Evolutionary conservation across 1,284 basidiomycete species (phyloP).

Genomic region (Cryptococcus deneoformans): DNA sequence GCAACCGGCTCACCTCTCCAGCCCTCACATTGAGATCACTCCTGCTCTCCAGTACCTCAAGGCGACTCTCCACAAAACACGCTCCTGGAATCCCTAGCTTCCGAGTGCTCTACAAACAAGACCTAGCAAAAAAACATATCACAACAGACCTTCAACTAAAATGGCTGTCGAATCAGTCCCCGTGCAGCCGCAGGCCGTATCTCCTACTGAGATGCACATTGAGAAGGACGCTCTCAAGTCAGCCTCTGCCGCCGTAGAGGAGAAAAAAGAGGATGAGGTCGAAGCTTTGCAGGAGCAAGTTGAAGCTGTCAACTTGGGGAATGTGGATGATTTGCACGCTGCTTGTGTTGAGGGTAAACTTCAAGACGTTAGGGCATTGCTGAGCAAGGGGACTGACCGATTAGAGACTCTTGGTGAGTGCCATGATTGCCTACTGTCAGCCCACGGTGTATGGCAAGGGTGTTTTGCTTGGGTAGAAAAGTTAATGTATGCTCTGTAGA

Average conservation of each 20-base stretch:
- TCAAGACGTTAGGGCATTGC: slow-evolving; percentile 37
- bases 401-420: slow-evolving; percentile 45
- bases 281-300: slow-evolving; percentile 4
- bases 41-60: not conserved
- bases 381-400: slow-evolving; percentile 33
- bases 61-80: no score
- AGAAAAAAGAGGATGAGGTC: not conserved
- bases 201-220: not conserved
- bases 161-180: slow-evolving; percentile 15
- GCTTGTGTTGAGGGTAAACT: slow-evolving; percentile 42
- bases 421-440: not conserved
- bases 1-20: not conserved
- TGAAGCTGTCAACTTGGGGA: slow-evolving; percentile 1
- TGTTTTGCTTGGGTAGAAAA: not conserved
- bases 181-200: not conserved
- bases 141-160: not conserved
- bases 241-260: no score
- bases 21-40: not conserved
- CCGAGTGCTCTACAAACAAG: not conserved
- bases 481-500: not conserved
- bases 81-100: not conserved
- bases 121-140: not conserved
- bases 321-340: slow-evolving; percentile 29
- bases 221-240: not conserved
- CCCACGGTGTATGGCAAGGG: not conserved